These are phyloP conservation scores for Ceratocystis variospora DNA, from an alignment of 2,329 filamentous ascomycete genomes.

Conservation along the genomic window DNA sequence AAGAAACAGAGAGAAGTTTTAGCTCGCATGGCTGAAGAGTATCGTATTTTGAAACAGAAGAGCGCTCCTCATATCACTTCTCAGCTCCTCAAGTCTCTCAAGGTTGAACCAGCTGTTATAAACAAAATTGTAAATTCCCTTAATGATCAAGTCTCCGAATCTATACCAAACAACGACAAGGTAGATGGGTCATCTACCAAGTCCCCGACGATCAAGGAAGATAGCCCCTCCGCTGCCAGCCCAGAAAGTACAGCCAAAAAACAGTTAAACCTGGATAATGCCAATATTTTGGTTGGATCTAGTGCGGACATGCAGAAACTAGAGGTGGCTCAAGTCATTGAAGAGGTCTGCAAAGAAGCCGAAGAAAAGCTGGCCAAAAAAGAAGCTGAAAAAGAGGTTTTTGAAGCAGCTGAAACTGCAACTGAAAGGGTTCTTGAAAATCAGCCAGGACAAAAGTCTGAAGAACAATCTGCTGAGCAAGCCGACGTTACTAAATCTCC, in stretches of 20 bases:
- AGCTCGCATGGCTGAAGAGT: constrained; percentile 2
- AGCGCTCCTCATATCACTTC: not conserved
- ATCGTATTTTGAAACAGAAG: not conserved
- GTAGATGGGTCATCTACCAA: not conserved
- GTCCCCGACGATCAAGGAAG: not conserved
- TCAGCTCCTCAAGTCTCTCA: not conserved
- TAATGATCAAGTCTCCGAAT: not conserved
- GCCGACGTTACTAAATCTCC: not conserved
- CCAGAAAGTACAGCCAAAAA: not conserved
- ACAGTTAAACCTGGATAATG: too few species aligned
- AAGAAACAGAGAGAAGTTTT: constrained; percentile 7
- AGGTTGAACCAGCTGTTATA: not conserved
- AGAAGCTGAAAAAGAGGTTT: not conserved
- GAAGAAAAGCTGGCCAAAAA: too few species aligned
- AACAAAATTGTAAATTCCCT: not conserved
- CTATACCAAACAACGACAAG: not conserved
- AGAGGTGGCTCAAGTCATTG: too few species aligned
- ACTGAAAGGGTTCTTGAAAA: not conserved
- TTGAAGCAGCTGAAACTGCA: not conserved
- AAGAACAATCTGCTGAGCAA: not conserved
- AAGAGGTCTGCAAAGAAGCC: too few species aligned
- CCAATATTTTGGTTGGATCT: too few species aligned
- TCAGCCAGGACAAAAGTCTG: not conserved
- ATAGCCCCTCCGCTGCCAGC: not conserved
- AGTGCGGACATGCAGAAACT: too few species aligned